A percentile compares a stretch with the other conserved stretches of the same genome.
Evolutionary conservation across 176 grass and related monocot genomes (phyloP).

Genomic region (Carex littledalei): DNA sequence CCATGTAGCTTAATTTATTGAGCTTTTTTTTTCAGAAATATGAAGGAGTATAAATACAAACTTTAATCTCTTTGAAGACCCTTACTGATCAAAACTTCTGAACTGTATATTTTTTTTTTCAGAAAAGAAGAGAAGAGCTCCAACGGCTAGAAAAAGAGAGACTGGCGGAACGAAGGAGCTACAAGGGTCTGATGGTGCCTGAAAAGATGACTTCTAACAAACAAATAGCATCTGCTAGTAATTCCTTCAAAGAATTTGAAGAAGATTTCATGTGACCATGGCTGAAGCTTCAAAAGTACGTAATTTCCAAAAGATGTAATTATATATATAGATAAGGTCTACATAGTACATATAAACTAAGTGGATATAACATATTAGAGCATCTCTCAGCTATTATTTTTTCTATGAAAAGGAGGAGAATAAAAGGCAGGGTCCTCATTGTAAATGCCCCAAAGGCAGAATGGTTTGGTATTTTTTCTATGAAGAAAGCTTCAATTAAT

Average conservation of each 20-base stretch:
- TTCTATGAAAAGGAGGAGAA: background rate
- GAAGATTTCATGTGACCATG: constrained; percentile 62
- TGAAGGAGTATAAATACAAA: background rate
- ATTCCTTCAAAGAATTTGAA: constrained; percentile 80
- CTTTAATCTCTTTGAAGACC: background rate
- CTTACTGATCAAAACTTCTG: background rate
- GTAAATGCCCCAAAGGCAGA: background rate
- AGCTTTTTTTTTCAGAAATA: background rate
- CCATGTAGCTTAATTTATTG: background rate
- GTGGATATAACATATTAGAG: background rate
- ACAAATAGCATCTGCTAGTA: constrained; percentile 84
- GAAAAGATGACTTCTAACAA: constrained; percentile 98
- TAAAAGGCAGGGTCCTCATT: background rate
- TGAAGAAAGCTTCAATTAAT: background rate
- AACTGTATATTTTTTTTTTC: background rate
- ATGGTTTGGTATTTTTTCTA: background rate
- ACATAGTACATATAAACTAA: background rate
- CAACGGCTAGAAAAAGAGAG: constrained; percentile 69
- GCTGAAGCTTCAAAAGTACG: background rate
- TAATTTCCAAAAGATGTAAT: background rate
- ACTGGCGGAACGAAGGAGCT: constrained; percentile 65
- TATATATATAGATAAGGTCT: background rate
- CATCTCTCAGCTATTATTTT: background rate
- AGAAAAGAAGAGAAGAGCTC: constrained; percentile 73
- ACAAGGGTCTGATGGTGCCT: constrained; percentile 88